Evolutionary conservation across 768 basidiomycete species (phyloP), one percentile per base, ranked within the genome.

Genomic region (Tremella yokohamensis): DNA sequence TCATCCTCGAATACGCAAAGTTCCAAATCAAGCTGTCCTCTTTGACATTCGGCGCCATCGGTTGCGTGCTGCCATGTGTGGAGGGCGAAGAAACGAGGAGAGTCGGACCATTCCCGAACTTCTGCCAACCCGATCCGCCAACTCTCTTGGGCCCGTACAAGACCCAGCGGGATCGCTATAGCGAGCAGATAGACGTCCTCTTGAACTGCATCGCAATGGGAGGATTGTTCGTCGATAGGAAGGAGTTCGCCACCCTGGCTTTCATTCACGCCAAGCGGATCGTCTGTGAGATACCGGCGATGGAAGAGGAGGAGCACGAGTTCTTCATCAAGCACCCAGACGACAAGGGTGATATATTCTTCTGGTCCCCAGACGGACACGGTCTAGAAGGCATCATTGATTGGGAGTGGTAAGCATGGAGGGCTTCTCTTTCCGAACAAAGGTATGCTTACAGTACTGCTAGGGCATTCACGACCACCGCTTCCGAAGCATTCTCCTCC

Each of bases 401-500:
- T 16, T 45, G 42, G 42, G 42, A 45, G 22, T 45, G 42, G 42
- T 45, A 40, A 40, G 39, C n/a, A n/a, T n/a, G n/a, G 42, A 19
- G 48, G 34, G 11, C 26, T 37, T 24, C 6, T 11, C 29, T n/a
- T 34, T 34, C 29, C 11, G 29, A 4, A 34, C 29, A 4, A 34
- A 34, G 29, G 4, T 34, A 11, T 6, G 42, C 42, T 45, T 4
- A 45, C 42, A 18, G 42, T 4, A 18, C n/a, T n/a, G n/a, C n/a
- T 6, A 45, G 42, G 42, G 42, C 42, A 18, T 45, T 18, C 22
- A 22, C 22, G 6, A 45, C 42, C 4, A 45, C 42, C 42, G 22
- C n/a, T 8, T 4, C 42, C n/a, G 42, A 45, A 16, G 42, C 42
- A 4, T 45, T 45, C 42, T 45, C 42, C 22, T 45, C 42, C 7